phyloP scores from a whole-genome alignment of 2,329 filamentous ascomycete species.

The Aureobasidium sp. region DNA sequence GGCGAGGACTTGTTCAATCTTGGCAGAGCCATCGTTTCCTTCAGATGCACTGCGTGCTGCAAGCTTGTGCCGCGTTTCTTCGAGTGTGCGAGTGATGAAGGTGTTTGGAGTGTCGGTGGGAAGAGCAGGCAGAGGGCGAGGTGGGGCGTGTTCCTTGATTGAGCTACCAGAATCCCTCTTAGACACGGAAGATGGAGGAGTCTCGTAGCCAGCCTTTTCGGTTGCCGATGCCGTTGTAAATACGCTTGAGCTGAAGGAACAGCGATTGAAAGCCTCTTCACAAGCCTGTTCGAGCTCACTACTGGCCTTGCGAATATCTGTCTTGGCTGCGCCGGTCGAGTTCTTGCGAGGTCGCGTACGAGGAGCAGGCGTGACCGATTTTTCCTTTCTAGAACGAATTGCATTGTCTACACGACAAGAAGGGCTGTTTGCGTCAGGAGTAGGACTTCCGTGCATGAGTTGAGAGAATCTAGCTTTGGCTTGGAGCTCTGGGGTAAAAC shows the following conservation, averaged over 20 bases:
- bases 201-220: slow-evolving; percentile 37
- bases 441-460: slow-evolving; percentile 17
- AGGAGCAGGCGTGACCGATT: slow-evolving; percentile 20
- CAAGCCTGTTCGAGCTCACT: slow-evolving; percentile 80
- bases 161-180: slow-evolving; percentile 18
- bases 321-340: slow-evolving; percentile 46
- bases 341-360: slow-evolving; percentile 30
- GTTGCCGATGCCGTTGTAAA: slow-evolving; percentile 27
- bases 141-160: slow-evolving; percentile 28
- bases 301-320: slow-evolving; percentile 77
- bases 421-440: slow-evolving; percentile 22
- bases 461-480: slow-evolving; percentile 24
- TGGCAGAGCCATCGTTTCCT: slow-evolving; percentile 35
- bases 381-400: slow-evolving; percentile 30
- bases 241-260: slow-evolving; percentile 46
- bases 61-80: slow-evolving; percentile 51
- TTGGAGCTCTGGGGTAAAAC: slow-evolving; percentile 26
- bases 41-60: slow-evolving; percentile 43
- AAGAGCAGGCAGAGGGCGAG: slow-evolving; percentile 39
- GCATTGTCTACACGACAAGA: slow-evolving; percentile 23
- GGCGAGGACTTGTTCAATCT: slow-evolving; percentile 52
- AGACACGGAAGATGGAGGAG: slow-evolving; percentile 44
- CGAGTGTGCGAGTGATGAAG: slow-evolving; percentile 47
- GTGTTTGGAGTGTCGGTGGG: slow-evolving; percentile 42
- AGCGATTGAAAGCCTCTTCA: slow-evolving; percentile 82